Evolutionary conservation across 2,329 filamentous ascomycete genomes (phyloP), one percentile per base, ranked within the genome.

Genomic region (Trichoderma cornu-damae): DNA sequence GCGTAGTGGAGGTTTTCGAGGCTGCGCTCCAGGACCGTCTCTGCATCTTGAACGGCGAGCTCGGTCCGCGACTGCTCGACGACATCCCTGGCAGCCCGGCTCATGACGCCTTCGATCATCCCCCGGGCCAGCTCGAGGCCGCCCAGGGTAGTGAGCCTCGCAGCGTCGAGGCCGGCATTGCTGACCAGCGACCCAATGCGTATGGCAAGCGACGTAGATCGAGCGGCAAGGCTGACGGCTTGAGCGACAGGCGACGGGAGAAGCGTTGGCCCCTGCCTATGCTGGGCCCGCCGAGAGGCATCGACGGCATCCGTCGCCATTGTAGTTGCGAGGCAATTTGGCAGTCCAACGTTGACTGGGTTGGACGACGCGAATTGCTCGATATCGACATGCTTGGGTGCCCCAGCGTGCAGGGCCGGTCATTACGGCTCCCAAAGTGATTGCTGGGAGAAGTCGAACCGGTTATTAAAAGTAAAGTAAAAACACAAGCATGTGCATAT

Each of bases 161-260:
- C 80, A 9, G 79, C 79, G 61, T 78, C 74, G 57, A 84, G 73
- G 30, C 79, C 72, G 62, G 77, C 81, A 12, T 76, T 75, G 38
- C 79, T 75, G 32, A 83, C 71, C n/a, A 78, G 66, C 3, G 78
- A 79, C 38, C 79, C 75, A 37, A 82, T 68, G 5, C 80, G 78
- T 22, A 84, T 75, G 30, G 79, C 79, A 22, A 86, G 73, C 26
- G 80, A 79, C 14, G 82, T 81, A 3, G 83, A 84, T 54, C 81
- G 77, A 2, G 83, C 82, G 9, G 82, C 80, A 43, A 86, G 71
- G 62, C 82, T 85, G 55, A 87, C 77, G 26, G 77, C 78, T 51
- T 77, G 80, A 32, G 84, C 84, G 46, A 87, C 68, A 0, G 82
- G 75, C 2, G 70, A 64, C 1, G 84, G 84, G 0, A 87, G 76